Evolutionary conservation across 768 basidiomycete genomes (phyloP), one percentile per base, ranked within the genome.

Genomic region (Suillus subaureus): DNA sequence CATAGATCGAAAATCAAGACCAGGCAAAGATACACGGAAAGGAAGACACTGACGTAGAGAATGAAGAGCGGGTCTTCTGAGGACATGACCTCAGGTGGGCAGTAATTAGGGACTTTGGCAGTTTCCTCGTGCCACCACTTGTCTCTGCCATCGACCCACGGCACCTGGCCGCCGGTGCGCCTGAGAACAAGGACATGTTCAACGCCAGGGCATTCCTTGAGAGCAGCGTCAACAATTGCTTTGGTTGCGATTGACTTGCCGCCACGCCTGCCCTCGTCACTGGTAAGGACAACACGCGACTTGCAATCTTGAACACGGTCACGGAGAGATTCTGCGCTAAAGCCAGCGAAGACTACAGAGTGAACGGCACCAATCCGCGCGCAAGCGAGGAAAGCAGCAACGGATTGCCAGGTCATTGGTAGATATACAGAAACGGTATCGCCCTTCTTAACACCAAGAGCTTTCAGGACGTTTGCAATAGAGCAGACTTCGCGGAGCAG

Each of bases 51-150:
- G 73, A 96, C 96, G 79, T 99, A 99, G 67, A 99, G 95, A 74
- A 99, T 98, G 80, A 99, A 99, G 28, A 99, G 83, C 2, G 97
- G 97, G 74, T 99, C 97, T 76, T 99, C 97, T n/a, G 93, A 78
- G 39, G 86, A 75, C 91, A 99, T 94, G 68, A 91, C 75, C 79
- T 94, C 93, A 18, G 89, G 89, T 1, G 96, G 89, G 81, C 94
- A 97, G 81, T 93, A 97, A 65, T 84, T 86, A 21, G 93, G 88
- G 18, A 97, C 95, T 76, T 89, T 92, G 26, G 83, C 85, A 33
- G 84, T 83, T 80, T 96, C 94, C 78, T 98, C 96, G 72, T 98
- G 90, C 96, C 96, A 99, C 97, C 97, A 98, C 70, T 86, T 83
- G 76, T 99, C 97, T 52, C 96, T 81, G 1, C 93, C 96, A 67